A percentile compares a stretch with the other conserved stretches of the same genome.
phyloP scores from a whole-genome alignment of 768 basidiomycete genomes.

The Mycena galericulata region DNA sequence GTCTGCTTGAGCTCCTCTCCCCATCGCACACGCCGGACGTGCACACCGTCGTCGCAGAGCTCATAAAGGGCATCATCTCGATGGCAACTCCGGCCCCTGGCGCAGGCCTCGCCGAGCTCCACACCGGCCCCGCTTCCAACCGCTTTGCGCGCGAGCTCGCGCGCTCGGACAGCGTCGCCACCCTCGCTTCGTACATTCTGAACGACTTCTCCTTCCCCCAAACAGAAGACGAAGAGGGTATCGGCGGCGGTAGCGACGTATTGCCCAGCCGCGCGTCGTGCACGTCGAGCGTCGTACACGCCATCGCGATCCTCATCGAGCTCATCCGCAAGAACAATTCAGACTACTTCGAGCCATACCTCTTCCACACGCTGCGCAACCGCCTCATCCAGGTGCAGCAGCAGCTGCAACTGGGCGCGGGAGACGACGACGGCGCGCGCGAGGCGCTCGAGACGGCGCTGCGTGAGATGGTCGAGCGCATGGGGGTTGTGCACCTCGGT shows the following conservation, averaged over 20 bases:
- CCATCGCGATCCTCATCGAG: conserved; percentile 91
- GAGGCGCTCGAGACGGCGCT: conserved; percentile 77
- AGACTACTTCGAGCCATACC: conserved; percentile 97
- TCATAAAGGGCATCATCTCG: conserved; percentile 94
- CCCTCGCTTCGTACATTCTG: conserved; percentile 82
- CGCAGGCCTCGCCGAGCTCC: conserved; percentile 75
- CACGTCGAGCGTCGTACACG: conserved; percentile 86
- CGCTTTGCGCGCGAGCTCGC: conserved; percentile 92
- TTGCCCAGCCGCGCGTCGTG: conserved; percentile 62
- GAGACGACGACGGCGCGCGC: conserved; percentile 63
- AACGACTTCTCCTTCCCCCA: conserved; percentile 61
- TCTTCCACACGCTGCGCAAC: conserved; percentile 94
- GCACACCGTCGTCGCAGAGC: conserved; percentile 89
- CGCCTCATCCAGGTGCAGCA: conserved; percentile 91
- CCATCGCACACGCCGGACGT: conserved; percentile 79
- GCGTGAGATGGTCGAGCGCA: conserved; percentile 84
- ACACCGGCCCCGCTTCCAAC: conserved; percentile 84
- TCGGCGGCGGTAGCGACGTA: conserved; percentile 37
- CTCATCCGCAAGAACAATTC: conserved; percentile 98
- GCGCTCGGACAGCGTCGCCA: conserved; percentile 73
- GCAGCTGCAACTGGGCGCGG: conserved; percentile 59
- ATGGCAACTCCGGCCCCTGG: conserved; percentile 91
- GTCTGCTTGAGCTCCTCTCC: conserved; percentile 85
- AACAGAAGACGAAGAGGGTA: conserved; percentile 31
- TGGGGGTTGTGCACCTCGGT: conserved; percentile 93